Evolutionary conservation across 164 flowering plant species (phyloP), one percentile per base, ranked within the genome.

Genomic region (Houttuynia cordata): DNA sequence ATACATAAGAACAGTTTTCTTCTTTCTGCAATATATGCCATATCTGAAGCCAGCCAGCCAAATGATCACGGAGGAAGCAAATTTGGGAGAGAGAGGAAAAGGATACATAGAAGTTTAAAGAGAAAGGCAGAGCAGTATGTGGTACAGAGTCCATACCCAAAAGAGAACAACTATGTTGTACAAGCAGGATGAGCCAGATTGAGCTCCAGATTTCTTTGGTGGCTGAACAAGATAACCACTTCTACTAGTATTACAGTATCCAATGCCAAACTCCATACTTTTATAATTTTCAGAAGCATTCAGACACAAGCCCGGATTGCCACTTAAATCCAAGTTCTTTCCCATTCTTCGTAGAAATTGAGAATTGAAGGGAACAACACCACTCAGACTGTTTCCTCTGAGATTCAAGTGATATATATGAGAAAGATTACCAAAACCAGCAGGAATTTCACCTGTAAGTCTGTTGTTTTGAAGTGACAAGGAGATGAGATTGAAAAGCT

Each of bases 391-490:
- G 71, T 90, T 90, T 39, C 83, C 77, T 70, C 95, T 90, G 24
- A 90, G 71, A 72, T 90, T 90, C 78, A 90, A 53, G 75, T 90
- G 95, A 70, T 83, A 87, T 30, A 90, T 75, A 64, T 78, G 92
- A 20, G 82, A 70, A 18, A 87, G 74, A 41, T 52, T 60, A 21
- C 78, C 70, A 25, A 87, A 73, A 8, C 80, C 79, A 1, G 58
- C 69, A 8, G 97, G 94, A 25, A 90, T 85, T 67, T 73, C 78
- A 25, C 93, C 93, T 37, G 74, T 76, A 54, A 87, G 72, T 25
- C 73, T 68, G 75, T 90, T 87, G 78, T 82, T 83, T 56, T 82
- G 79, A 50, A 90, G 65, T 24, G 92, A 87, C 39, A 90, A 58
- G 12, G 90, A 76, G 75, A 73, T 87, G 62, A 90, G 71, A 51